Conservation (phyloP, 1,284 basidiomycete genomes). For the Moesziomyces sp. region DNA sequence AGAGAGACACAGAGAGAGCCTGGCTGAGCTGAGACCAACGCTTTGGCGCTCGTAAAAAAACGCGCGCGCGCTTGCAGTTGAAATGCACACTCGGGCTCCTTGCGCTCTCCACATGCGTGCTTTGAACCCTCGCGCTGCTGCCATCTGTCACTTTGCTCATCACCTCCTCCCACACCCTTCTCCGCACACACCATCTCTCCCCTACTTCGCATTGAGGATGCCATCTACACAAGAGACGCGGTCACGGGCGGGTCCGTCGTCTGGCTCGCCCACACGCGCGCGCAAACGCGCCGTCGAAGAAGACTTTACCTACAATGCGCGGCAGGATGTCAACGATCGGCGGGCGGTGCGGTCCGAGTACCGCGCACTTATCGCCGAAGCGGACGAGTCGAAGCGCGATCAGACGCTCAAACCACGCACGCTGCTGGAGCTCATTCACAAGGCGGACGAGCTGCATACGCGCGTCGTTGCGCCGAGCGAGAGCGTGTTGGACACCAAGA, state of each 20-base stretch:
- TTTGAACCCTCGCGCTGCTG: neutral
- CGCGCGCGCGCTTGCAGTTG: no score
- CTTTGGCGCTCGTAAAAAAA: neutral
- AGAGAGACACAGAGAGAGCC: no score
- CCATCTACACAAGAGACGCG: constrained; percentile 9
- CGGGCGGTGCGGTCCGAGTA: constrained; percentile 54
- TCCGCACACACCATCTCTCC: neutral
- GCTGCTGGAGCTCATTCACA: constrained; percentile 22
- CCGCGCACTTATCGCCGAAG: constrained; percentile 48
- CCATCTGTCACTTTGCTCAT: neutral
- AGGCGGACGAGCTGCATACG: constrained; percentile 27
- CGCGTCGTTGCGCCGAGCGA: constrained; percentile 30
- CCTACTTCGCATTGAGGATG: neutral
- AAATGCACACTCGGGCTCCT: neutral
- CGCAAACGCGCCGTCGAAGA: constrained; percentile 17
- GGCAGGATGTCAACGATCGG: constrained; percentile 40
- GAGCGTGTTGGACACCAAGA: constrained; percentile 59
- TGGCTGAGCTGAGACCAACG: neutral
- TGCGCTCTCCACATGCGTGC: neutral
- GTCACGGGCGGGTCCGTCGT: constrained; percentile 26
- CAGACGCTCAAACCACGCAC: constrained; percentile 23
- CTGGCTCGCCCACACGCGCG: neutral
- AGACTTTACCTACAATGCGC: constrained; percentile 51
- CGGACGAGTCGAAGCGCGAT: constrained; percentile 41
- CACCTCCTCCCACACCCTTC: neutral